Base-by-base conservation (phyloP, 805 yeast genomes). In the Ogataea minuta region DNA sequence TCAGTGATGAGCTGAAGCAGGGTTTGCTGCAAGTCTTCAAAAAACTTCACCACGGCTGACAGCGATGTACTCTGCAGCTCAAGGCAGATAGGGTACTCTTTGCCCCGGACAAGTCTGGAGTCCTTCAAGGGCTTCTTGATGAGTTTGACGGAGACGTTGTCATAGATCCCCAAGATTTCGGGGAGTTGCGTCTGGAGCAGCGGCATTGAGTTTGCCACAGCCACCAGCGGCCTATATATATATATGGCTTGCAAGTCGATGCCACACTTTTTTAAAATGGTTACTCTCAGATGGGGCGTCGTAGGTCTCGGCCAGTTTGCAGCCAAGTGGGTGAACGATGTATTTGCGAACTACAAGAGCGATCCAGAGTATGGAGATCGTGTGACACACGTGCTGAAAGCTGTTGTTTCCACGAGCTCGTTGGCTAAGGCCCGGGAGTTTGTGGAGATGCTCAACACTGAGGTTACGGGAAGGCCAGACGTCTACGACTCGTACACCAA, bases 231-330 rank as follows among this genome's bases (percentile, higher is more conserved):
- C 6, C 16, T 11, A 14, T 25, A 25, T n/a, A 13, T 12, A 13
- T 25, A 25, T 25, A n/a, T 12, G 13, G 15, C 15, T 13, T 9
- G 28, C 9, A n/a, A 9, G 15, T 9, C 8, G 21, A 19, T 24
- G 13, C 32, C 35, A 31, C 35, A 31, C 17, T 31, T 31, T 21
- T 31, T 41, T 44, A 12, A 39, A 12, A 25, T 19, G 21, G 21
- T 44, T 15, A 39, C 31, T 4, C 44, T 63, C 32, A 57, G 59
- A 31, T 72, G 77, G 76, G 77, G 75, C 13, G 66, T 72, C 19
- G 56, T 71, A 23, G 77, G 77, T 6, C 72, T 75, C 12, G 77
- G 77, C 4, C 63, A 62, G 48, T 71, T 72, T 41, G 66, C 74
- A 6, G 55, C 60, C 21, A 65, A 64, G 36, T 72, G 71, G 46